Percentiles rank a stretch among this genome's conserved stretches.
Conservation (phyloP, 2,329 filamentous ascomycete genomes). For the Xylaria sp. region DNA sequence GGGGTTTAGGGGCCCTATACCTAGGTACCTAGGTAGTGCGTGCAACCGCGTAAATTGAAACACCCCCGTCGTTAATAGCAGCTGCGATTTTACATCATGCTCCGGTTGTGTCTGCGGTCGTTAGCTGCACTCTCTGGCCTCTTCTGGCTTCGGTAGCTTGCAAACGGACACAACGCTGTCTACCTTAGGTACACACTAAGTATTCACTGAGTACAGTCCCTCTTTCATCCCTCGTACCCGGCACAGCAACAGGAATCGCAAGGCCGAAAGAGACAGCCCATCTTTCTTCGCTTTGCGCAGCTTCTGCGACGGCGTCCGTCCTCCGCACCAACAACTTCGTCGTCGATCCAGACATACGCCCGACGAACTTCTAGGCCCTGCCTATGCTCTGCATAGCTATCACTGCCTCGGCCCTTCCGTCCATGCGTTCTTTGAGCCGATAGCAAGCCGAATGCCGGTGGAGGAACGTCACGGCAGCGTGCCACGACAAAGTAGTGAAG, state of each 20-base stretch:
- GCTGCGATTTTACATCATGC: constrained; percentile 17
- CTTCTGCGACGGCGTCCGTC: constrained; percentile 15
- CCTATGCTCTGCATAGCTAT: not conserved
- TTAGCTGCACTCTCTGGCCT: constrained; percentile 1
- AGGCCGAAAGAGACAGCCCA: not conserved
- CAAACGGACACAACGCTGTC: not conserved
- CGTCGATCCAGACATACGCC: not conserved
- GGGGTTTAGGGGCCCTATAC: not conserved
- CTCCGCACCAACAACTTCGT: constrained; percentile 5
- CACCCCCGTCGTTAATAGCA: not conserved
- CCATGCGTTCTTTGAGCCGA: constrained; percentile 31
- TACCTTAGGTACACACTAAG: not conserved
- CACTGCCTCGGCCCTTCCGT: not conserved
- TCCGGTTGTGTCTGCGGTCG: not conserved
- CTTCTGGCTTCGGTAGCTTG: not conserved
- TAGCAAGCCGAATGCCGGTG: constrained; percentile 22
- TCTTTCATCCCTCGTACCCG: not conserved
- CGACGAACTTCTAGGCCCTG: not conserved
- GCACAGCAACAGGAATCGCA: not conserved
- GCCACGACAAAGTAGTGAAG: constrained; percentile 13
- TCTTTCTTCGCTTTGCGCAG: constrained; percentile 15
- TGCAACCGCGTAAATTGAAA: constrained; percentile 22
- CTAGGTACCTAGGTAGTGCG: constrained; percentile 4
- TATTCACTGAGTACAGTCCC: not conserved
- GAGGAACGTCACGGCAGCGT: constrained; percentile 21